Percentiles rank a stretch among this genome's conserved stretches.
phyloP scores from a whole-genome alignment of 768 basidiomycete genomes.

The Termitomyces sp. region DNA sequence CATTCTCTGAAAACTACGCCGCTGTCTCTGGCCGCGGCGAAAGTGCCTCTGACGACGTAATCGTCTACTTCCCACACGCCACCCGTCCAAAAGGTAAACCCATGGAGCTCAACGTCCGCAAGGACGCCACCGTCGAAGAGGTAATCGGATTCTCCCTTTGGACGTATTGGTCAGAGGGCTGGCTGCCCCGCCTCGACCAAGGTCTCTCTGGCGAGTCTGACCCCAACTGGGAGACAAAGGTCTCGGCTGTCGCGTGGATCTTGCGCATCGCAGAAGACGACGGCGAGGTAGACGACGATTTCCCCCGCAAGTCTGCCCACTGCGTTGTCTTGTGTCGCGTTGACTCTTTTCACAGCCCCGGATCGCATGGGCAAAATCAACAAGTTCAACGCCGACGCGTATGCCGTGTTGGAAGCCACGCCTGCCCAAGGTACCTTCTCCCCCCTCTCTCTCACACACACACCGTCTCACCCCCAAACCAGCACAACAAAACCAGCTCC shows the following conservation, averaged over 20 bases:
- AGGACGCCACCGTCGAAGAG: conserved; percentile 91
- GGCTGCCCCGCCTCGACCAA: conserved; percentile 74
- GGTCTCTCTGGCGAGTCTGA: conserved; percentile 57
- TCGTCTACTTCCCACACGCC: conserved; percentile 84
- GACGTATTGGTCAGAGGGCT: conserved; percentile 89
- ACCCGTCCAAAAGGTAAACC: conserved; percentile 51
- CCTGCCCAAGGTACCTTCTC: conserved; percentile 53
- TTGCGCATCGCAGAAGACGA: conserved; percentile 90
- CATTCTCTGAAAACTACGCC: conserved; percentile 84
- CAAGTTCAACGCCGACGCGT: conserved; percentile 88
- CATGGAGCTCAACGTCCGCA: conserved; percentile 72
- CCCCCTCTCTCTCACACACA: not conserved
- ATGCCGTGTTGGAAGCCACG: conserved; percentile 80
- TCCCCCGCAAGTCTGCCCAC: conserved; percentile 59
- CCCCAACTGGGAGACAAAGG: conserved; percentile 46
- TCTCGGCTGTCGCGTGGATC: conserved; percentile 87
- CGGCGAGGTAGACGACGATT: conserved; percentile 98
- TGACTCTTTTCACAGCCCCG: conserved; percentile 53
- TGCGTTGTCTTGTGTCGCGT: too few species aligned
- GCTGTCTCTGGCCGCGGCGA: conserved; percentile 77
- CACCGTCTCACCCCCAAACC: conserved; percentile 11
- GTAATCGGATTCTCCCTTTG: conserved; percentile 90
- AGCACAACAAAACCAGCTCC: conserved; percentile 72
- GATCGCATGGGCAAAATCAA: conserved; percentile 81
- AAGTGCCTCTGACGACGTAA: conserved; percentile 56